Evolutionary conservation across 805 yeast genomes (phyloP), one percentile per base, ranked within the genome.

Genomic region (Brettanomyces custersianus): DNA sequence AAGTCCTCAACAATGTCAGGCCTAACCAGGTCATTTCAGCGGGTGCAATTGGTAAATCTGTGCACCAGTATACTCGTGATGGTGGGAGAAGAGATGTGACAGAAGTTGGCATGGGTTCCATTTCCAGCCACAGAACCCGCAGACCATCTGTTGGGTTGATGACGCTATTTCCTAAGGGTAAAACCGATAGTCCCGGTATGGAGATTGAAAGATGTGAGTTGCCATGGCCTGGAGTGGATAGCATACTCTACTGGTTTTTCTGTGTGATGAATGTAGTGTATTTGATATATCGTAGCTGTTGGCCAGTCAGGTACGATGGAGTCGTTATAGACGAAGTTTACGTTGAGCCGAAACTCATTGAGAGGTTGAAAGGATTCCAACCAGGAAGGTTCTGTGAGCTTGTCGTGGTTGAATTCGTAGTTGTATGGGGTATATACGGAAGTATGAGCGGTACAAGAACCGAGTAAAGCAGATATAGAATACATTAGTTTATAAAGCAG

Each of bases 21-120:
- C 98, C 98, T 0, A 26, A 16, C 15, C 66, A 65, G 13, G 56
- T 77, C n/a, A 67, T 83, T 4, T 81, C 88, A 48, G 75, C 92
- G 9, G 98, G 97, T 2, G 98, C 92, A 55, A 97, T 92, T 54
- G 98, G 92, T 58, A 85, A 82, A 44, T 69, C 80, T 21, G 59
- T 61, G 16, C 96, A 90, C 53, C 38, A 46, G 4, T 60, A 45
- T 25, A 38, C 38, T 24, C 12, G 25, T 3, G 34, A 24, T 6
- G 40, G 30, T 2, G 15, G 34, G 3, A 17, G 28, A 7, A 25
- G n/a, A 7, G 17, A 25, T 8, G 33, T 29, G 13, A 25, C 18
- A 9, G 37, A 37, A 13, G 20, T 47, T n/a, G 42, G 42, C 26
- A 90, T 88, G 17, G 90, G 88, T 56, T 76, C 94, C 5, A 74